Percentiles rank a stretch among this genome's conserved stretches.
Conservation (phyloP, 768 basidiomycete genomes). For the Boletus rubropictus region DNA sequence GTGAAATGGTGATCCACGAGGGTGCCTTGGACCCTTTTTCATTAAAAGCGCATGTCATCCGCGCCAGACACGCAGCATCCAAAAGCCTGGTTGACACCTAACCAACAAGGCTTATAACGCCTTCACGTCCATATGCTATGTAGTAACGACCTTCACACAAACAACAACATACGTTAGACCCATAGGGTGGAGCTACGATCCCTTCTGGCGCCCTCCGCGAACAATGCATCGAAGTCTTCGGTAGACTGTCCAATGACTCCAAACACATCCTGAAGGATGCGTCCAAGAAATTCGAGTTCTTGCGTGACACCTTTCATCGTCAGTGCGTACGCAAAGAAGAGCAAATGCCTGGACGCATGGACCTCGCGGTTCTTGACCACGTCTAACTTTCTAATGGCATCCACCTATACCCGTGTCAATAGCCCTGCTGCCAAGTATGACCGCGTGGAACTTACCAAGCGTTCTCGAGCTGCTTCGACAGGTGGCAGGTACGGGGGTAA, state of each 20-base stretch:
- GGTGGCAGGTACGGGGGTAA: conserved; percentile 96
- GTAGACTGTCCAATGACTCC: conserved; percentile 84
- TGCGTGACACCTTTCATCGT: conserved; percentile 92
- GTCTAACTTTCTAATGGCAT: conserved; percentile 78
- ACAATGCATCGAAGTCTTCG: conserved; percentile 80
- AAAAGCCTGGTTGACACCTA: not conserved
- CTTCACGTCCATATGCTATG: conserved; percentile 2
- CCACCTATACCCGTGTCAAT: conserved; percentile 44
- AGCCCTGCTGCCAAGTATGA: not conserved
- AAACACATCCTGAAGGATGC: conserved; percentile 80
- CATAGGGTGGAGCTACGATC: conserved; percentile 3
- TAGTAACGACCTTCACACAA: not conserved
- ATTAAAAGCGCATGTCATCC: conserved; percentile 7
- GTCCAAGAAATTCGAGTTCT: conserved; percentile 80
- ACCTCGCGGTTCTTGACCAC: conserved; percentile 81
- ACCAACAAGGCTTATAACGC: not conserved
- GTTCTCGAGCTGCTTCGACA: conserved; percentile 76
- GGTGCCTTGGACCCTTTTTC: not conserved
- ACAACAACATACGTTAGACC: conserved; percentile 9
- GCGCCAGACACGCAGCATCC: conserved; percentile 6
- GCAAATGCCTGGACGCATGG: conserved; percentile 74
- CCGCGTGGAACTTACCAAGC: conserved; percentile 49
- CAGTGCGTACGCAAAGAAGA: conserved; percentile 91
- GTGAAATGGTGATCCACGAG: conserved; percentile 7
- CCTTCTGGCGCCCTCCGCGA: conserved; percentile 30